Evolutionary conservation across 2,329 filamentous ascomycete species (phyloP), one percentile per base, ranked within the genome.

Genomic region (Phoma herbarum): DNA sequence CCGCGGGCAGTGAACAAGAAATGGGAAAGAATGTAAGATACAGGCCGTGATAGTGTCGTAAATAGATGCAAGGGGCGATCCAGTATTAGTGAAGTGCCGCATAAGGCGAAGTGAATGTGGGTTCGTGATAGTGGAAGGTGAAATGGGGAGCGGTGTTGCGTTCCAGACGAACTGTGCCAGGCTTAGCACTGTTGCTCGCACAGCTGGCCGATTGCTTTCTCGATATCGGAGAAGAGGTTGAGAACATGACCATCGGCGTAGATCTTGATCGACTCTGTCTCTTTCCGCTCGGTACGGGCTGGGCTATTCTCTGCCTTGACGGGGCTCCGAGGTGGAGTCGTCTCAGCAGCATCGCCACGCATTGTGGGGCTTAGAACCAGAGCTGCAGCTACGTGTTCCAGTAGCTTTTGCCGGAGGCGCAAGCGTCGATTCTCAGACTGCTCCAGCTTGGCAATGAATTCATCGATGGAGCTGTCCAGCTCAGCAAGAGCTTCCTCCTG

Each of bases 361-460:
- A 69, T 64, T 31, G 69, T 59, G 51, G 73, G 74, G 45, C 72
- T 70, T 16, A 78, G 70, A 4, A 78, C 70, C 12, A 79, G 70
- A 2, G 90, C 89, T 16, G 90, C 91, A 45, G 91, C 90, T 51
- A 93, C 88, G 70, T 94, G 91, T 76, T 94, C 90, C 3, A 94
- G 84, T 12, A 94, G 81, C 81, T 93, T 94, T 73, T 93, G 90
- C 35, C 90, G 85, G 43, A 94, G 87, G 7, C 89, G 84, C 16
- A 87, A 88, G 39, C 90, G 87, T 69, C 91, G 84, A 72, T 93
- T 92, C 75, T 94, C 91, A 10, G 90, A 89, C 62, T 89, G 85
- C 71, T 93, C 91, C n/a, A 93, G 84, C 78, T 93, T 93, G 66
- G 79, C 82, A 47, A 91, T 87, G 88, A 91, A 93, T 72, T 92